Percentiles rank a stretch among this genome's conserved stretches.
Conservation (phyloP, 495 filamentous ascomycete genomes). For the Daldinia vernicosa region DNA sequence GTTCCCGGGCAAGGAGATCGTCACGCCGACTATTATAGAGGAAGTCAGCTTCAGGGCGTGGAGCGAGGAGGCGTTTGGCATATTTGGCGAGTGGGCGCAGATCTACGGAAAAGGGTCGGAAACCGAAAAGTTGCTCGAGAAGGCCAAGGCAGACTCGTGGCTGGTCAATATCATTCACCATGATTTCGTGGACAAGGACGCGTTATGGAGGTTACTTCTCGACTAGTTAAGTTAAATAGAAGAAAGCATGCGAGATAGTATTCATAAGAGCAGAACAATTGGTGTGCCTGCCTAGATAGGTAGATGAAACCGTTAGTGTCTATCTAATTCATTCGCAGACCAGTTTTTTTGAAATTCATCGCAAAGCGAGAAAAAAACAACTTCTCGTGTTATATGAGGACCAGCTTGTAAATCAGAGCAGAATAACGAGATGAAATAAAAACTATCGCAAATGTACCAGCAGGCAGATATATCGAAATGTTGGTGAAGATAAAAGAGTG, state of each 20-base stretch:
- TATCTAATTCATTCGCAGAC: constrained; percentile 22
- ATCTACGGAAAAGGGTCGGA: constrained; percentile 74
- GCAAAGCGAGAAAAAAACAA: background rate
- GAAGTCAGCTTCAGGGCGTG: constrained; percentile 94
- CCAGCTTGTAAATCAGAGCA: background rate
- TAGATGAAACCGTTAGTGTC: constrained; percentile 11
- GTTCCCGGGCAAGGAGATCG: constrained; percentile 95
- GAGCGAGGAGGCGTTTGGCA: constrained; percentile 94
- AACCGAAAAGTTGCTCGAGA: constrained; percentile 73
- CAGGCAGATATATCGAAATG: background rate
- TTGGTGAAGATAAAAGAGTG: background rate
- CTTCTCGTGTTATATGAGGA: background rate
- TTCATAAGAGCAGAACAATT: constrained; percentile 1
- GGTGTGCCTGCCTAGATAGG: constrained; percentile 12
- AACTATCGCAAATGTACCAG: background rate
- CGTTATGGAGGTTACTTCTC: constrained; percentile 69
- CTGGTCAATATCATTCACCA: constrained; percentile 93
- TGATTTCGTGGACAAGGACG: constrained; percentile 72
- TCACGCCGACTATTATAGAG: constrained; percentile 97
- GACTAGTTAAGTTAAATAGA: constrained; percentile 27
- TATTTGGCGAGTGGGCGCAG: constrained; percentile 92
- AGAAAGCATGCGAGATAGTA: constrained; percentile 16
- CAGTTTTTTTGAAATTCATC: constrained; percentile 8
- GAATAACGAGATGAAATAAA: background rate
- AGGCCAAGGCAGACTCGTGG: constrained; percentile 75